phyloP scores from a whole-genome alignment of 495 filamentous ascomycete genomes.

The Talaromyces proteolyticus region DNA sequence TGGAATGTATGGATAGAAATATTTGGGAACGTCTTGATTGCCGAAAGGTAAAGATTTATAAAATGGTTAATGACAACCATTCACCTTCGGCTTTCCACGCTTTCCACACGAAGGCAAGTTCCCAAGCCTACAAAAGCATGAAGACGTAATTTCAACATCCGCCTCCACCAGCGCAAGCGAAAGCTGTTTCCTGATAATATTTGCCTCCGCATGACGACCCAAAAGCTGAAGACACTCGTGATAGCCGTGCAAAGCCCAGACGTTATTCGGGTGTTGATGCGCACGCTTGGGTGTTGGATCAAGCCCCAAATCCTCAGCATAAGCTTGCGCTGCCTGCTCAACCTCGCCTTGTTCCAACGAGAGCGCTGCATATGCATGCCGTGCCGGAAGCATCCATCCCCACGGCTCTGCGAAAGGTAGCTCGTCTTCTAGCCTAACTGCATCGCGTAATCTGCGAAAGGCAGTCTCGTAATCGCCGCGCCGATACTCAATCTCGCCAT shows the following conservation, averaged over 20 bases:
- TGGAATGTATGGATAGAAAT: not conserved
- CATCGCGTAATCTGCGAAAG: slow-evolving; percentile 45
- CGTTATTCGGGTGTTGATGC: slow-evolving; percentile 57
- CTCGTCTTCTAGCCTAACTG: slow-evolving; percentile 48
- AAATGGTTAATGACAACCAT: no score
- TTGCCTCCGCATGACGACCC: slow-evolving; percentile 42
- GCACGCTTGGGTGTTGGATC: slow-evolving; percentile 47
- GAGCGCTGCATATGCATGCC: slow-evolving; percentile 60
- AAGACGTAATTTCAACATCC: slow-evolving; percentile 52
- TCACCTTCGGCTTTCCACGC: slow-evolving; percentile 4
- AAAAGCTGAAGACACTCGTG: slow-evolving; percentile 56
- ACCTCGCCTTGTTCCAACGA: slow-evolving; percentile 54
- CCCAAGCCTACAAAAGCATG: slow-evolving; percentile 55
- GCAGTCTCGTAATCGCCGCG: slow-evolving; percentile 46
- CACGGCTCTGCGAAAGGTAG: slow-evolving; percentile 64
- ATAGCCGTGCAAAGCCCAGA: slow-evolving; percentile 63
- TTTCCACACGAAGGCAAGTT: slow-evolving; percentile 7
- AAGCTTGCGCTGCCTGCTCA: slow-evolving; percentile 47
- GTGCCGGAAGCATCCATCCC: slow-evolving; percentile 64
- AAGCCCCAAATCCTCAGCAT: slow-evolving; percentile 57
- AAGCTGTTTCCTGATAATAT: slow-evolving; percentile 41
- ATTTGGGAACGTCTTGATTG: not conserved
- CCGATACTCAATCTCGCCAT: slow-evolving; percentile 64
- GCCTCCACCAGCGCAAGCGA: slow-evolving; percentile 43
- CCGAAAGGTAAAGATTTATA: no score